A percentile compares a stretch with the other conserved stretches of the same genome.
phyloP scores from a whole-genome alignment of 768 basidiomycete species.

The Strobilomyces echinocephalus region DNA sequence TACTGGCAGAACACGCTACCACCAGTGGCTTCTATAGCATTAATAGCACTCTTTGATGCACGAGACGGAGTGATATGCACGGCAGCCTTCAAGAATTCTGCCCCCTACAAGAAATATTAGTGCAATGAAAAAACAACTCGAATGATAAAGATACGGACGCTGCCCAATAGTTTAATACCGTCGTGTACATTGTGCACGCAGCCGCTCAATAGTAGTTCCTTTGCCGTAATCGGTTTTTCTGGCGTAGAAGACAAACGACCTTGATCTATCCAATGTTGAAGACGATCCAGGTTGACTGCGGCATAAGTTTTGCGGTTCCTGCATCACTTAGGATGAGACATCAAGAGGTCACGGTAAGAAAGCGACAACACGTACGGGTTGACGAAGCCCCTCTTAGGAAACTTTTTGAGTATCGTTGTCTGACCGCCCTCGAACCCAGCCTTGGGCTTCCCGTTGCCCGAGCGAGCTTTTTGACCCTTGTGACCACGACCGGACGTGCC shows the following conservation, averaged over 20 bases:
- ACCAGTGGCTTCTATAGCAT: conserved; percentile 75
- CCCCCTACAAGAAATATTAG: conserved; percentile 44
- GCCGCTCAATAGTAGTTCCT: conserved; percentile 77
- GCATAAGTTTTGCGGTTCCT: conserved; percentile 77
- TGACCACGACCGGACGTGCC: conserved; percentile 90
- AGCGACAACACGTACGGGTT: conserved; percentile 64
- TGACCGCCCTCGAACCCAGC: conserved; percentile 95
- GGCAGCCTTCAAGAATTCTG: conserved; percentile 57
- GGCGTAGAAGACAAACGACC: conserved; percentile 75
- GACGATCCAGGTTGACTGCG: conserved; percentile 78
- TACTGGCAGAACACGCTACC: conserved; percentile 87
- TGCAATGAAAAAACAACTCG: not conserved
- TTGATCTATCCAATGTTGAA: conserved; percentile 88
- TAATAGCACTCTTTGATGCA: conserved; percentile 82
- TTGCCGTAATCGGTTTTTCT: conserved; percentile 82
- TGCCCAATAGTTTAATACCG: conserved; percentile 87
- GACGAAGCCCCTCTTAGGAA: conserved; percentile 92
- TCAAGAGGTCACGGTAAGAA: not conserved
- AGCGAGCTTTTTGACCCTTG: conserved; percentile 93
- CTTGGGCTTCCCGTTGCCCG: conserved; percentile 78
- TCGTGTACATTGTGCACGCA: conserved; percentile 86
- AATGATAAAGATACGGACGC: conserved; percentile 43
- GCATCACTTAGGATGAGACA: conserved; percentile 2
- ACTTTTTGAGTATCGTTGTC: conserved; percentile 83
- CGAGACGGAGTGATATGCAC: conserved; percentile 80